Conservation (phyloP, 2,329 filamentous ascomycete species). For the Arthrobotrys sinensis region DNA sequence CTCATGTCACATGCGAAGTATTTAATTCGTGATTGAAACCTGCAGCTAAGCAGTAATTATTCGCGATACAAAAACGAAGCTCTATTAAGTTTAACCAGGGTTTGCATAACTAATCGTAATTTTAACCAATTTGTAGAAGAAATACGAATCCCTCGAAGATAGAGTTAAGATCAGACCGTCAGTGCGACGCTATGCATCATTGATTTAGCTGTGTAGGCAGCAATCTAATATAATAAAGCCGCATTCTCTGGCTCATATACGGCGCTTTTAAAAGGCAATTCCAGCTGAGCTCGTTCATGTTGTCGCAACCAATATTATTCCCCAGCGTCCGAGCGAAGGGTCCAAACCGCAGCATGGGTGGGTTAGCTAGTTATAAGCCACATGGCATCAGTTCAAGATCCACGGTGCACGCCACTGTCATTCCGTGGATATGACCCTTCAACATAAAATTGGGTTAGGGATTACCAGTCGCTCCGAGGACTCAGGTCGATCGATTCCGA, state of each 20-base stretch:
- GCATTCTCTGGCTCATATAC: constrained; percentile 14
- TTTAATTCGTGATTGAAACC: background rate
- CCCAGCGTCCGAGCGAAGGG: constrained; percentile 47
- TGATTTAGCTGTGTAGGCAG: constrained; percentile 11
- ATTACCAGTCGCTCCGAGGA: background rate
- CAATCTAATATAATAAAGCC: constrained; percentile 1
- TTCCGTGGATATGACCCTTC: constrained; percentile 25
- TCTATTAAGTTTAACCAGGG: background rate
- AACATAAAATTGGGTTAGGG: constrained; percentile 39
- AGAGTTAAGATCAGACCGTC: constrained; percentile 38
- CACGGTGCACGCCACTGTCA: constrained; percentile 41
- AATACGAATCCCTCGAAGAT: background rate
- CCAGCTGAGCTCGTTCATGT: constrained; percentile 19
- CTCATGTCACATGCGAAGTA: background rate
- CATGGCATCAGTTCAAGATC: constrained; percentile 39
- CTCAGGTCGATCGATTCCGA: constrained; percentile 21
- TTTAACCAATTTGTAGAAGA: constrained; percentile 3
- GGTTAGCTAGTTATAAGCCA: constrained; percentile 26
- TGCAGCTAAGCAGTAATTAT: background rate
- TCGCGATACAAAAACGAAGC: constrained; percentile 1
- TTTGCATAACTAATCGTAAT: background rate
- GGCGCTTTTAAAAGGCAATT: constrained; percentile 18
- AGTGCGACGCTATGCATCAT: constrained; percentile 35
- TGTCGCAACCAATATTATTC: constrained; percentile 9
- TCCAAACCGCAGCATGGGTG: constrained; percentile 42